Percentiles rank a stretch among this genome's conserved stretches.
phyloP scores from a whole-genome alignment of 2,329 filamentous ascomycete species.

The Colletotrichum melonis region DNA sequence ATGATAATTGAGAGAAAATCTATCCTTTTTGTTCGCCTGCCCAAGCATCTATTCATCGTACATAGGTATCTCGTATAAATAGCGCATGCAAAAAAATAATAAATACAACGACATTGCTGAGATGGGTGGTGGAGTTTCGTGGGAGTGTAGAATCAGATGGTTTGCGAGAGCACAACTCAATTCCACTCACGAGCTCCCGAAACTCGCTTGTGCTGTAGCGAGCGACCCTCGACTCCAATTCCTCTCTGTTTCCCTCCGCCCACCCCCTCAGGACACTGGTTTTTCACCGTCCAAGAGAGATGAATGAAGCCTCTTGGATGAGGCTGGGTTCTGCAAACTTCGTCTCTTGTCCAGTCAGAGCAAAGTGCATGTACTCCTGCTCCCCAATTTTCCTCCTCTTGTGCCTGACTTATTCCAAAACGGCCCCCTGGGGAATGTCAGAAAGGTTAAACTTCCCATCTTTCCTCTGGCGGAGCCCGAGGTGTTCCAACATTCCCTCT shows the following conservation, averaged over 20 bases:
- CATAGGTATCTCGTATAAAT: not conserved
- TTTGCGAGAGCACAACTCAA: no score
- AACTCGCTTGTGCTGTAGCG: no score
- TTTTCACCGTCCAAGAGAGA: no score
- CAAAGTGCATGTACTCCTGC: not conserved
- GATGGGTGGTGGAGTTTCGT: not conserved
- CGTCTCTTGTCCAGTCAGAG: not conserved
- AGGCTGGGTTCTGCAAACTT: no score
- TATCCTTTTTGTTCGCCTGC: not conserved
- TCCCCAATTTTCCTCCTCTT: no score
- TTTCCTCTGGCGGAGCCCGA: no score
- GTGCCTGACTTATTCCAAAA: not conserved
- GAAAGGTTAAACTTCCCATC: not conserved
- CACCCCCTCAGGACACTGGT: no score
- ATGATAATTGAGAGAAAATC: not conserved
- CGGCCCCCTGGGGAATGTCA: not conserved
- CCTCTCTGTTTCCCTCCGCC: not conserved
- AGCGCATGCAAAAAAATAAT: not conserved
- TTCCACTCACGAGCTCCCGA: no score
- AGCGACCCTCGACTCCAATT: no score
- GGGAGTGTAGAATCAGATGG: no score
- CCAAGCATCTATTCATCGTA: not conserved
- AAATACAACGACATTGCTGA: not conserved
- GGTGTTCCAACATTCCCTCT: not conserved
- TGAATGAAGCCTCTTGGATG: no score